These are phyloP conservation scores for Penicillium concentricum DNA, from an alignment of 2,329 filamentous ascomycete genomes.

Conservation along the genomic window DNA sequence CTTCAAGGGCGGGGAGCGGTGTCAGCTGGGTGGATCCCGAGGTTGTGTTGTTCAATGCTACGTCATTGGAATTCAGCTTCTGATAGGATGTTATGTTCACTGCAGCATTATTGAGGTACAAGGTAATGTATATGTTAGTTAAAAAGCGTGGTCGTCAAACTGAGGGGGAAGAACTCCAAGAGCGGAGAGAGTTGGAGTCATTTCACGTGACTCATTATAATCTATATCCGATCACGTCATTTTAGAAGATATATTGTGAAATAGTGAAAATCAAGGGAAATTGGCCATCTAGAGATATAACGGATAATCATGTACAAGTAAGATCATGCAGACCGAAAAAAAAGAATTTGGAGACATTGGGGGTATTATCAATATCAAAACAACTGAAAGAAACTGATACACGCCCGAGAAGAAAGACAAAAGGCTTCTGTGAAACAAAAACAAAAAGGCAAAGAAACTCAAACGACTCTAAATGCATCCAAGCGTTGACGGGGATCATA, in stretches of 20 bases:
- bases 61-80: conserved; percentile 17
- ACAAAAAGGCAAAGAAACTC: conserved; percentile 6
- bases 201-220: conserved; percentile 5
- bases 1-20: conserved; percentile 14
- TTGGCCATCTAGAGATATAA: neutral
- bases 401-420: conserved; percentile 8
- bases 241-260: neutral
- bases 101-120: neutral
- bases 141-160: neutral
- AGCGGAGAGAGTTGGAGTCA: conserved; percentile 12
- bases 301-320: conserved; percentile 7
- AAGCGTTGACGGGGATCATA: conserved; percentile 19
- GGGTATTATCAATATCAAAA: conserved; percentile 39
- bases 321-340: conserved; percentile 10
- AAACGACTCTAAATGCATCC: conserved; percentile 24
- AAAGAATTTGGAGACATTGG: conserved; percentile 23
- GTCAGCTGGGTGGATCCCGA: conserved; percentile 24
- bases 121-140: neutral
- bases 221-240: neutral
- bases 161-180: neutral
- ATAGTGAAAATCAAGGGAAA: neutral
- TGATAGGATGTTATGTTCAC: neutral
- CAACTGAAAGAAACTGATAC: conserved; percentile 25
- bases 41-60: conserved; percentile 21
- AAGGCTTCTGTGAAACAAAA: conserved; percentile 9